Conservation (phyloP, 1,284 basidiomycete genomes). For the Pterulicium gracile region DNA sequence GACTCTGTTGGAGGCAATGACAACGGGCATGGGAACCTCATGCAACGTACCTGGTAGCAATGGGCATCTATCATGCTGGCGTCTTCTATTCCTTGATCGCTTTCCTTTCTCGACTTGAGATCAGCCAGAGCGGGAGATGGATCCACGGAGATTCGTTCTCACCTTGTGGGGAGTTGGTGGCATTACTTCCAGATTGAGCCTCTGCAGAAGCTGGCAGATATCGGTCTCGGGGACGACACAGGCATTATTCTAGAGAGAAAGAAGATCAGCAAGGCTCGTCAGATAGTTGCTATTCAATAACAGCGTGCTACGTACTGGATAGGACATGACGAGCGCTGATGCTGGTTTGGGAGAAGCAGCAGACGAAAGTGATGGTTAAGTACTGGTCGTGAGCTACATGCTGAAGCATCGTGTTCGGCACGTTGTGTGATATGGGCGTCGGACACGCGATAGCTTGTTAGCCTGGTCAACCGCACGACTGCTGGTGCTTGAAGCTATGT, state of each 20-base stretch:
- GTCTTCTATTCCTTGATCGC: not conserved
- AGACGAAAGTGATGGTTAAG: not conserved
- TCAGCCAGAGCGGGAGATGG: not conserved
- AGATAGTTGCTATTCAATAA: no score
- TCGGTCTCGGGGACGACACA: conserved; percentile 24
- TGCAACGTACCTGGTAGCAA: not conserved
- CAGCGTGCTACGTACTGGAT: no score
- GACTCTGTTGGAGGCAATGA: no score
- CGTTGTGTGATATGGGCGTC: not conserved
- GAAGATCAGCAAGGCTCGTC: not conserved
- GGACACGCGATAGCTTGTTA: no score
- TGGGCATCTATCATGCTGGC: not conserved
- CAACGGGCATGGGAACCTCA: no score
- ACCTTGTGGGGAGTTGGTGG: conserved; percentile 17
- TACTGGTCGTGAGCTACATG: not conserved
- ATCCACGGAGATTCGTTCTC: conserved; percentile 9
- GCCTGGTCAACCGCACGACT: no score
- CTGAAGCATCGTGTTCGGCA: not conserved
- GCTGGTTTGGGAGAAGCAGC: not conserved
- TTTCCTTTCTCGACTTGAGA: not conserved
- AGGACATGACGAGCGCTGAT: not conserved
- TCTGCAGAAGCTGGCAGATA: conserved; percentile 35
- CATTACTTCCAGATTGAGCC: conserved; percentile 33
- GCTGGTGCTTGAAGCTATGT: no score
- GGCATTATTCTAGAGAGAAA: not conserved